Percentiles rank a stretch among this genome's conserved stretches.
Evolutionary conservation across 352 stramenopile species (phyloP).

Genomic region (Aphanomyces stellatus): DNA sequence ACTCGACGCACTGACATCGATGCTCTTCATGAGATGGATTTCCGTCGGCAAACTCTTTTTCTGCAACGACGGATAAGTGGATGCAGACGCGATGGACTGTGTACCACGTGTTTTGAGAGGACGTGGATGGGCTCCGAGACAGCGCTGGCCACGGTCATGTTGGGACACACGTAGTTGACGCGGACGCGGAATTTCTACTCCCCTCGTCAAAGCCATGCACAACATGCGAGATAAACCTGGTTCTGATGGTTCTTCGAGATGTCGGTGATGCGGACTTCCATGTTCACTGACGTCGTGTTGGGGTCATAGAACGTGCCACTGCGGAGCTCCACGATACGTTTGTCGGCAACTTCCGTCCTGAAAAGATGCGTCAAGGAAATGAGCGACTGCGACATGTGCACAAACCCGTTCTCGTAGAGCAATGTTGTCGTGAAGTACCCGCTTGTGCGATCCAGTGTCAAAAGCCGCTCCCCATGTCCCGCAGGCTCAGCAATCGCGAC

Average conservation of each 20-base stretch:
- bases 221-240: background rate
- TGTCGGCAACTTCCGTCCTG: background rate
- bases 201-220: too few species aligned
- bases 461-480: background rate
- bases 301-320: background rate
- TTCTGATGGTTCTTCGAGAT: conserved; percentile 12
- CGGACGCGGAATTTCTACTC: conserved; percentile 1
- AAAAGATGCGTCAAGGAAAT: background rate
- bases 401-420: conserved; percentile 3
- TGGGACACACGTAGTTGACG: background rate
- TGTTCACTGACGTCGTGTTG: background rate
- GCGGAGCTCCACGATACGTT: background rate
- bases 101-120: background rate
- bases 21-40: background rate
- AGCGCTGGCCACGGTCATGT: background rate
- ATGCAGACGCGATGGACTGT: background rate
- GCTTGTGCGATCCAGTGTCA: background rate
- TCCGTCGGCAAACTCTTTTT: background rate
- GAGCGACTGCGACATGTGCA: background rate
- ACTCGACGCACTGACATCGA: background rate
- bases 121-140: background rate
- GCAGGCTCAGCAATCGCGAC: background rate
- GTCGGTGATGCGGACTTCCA: background rate
- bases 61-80: background rate
- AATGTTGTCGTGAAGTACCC: background rate